Base-by-base conservation (phyloP, 2,329 filamentous ascomycete genomes). In the Huntiella omanensis region DNA sequence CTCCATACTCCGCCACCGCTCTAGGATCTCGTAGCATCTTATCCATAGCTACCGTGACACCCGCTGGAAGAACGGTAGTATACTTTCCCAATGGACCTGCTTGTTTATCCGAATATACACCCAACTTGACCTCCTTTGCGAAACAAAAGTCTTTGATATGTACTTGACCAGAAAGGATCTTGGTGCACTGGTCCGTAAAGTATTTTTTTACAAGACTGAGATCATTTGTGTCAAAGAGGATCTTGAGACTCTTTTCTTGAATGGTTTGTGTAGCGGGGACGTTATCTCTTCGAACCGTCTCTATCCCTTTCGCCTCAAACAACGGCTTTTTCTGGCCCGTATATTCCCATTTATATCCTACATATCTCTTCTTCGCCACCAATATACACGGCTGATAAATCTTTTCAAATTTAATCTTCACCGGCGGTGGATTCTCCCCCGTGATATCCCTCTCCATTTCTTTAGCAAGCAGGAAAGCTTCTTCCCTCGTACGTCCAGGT, bases 341-440 rank as follows among this genome's bases (percentile, higher is more conserved):
- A 53, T 69, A 74, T 58, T 98, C 91, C 63, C 92, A 98, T 59
- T 94, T 95, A 68, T 94, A 95, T 4, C 92, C 92, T 3, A 96
- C 92, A 55, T 98, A 98, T 47, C 91, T 81, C 59, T 98, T 98
- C 65, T 98, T 98, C 13, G 92, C 86, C 0, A 98, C 71, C 4
- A 98, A 70, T 0, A 96, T 77, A 58, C 88, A 96, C 0, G 92
- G 91, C 52, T 93, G 83, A 60, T 98, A 98, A 1, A 98, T 88
- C 55, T 98, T 98, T 59, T 98, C 91, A 54, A 98, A 95, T 59
- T 96, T 96, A 52, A 98, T 78, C 62, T 94, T 96, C 53, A 98
- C 69, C 0, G 91, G 91, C 1, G 80, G 75, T 2, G 91, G 92
- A 56, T 95, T 98, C 66, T 83, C 80, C 46, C 84, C 73, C 0